A percentile compares a stretch with the other conserved stretches of the same genome.
These are phyloP conservation scores for Rhazya stricta DNA, from an alignment of 257 asterid species.

Conservation along the genomic window DNA sequence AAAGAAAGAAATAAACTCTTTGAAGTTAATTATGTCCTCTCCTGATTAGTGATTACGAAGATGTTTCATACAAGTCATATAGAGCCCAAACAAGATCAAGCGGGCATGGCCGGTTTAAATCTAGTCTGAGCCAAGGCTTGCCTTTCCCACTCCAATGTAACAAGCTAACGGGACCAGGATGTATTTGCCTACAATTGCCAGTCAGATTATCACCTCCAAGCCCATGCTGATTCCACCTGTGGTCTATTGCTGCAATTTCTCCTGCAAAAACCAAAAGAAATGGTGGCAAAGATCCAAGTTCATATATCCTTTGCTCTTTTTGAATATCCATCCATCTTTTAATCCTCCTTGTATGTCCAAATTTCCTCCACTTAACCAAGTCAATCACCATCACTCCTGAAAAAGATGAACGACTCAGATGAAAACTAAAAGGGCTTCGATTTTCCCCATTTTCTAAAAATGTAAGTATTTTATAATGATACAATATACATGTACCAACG, in stretches of 20 bases:
- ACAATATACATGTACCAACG: too few relatives aligned
- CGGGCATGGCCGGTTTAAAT: conserved; percentile 47
- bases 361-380: conserved; percentile 48
- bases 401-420: not conserved
- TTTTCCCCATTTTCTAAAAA: not conserved
- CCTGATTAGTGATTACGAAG: not conserved
- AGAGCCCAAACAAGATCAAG: conserved; percentile 54
- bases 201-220: conserved; percentile 59
- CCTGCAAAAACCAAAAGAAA: conserved; percentile 57
- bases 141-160: conserved; percentile 76
- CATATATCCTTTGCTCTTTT: conserved; percentile 47
- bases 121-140: conserved; percentile 65
- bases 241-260: conserved; percentile 47
- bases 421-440: not conserved
- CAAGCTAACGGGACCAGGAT: conserved; percentile 56
- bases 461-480: too few relatives aligned
- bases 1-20: not conserved
- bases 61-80: conserved; percentile 39
- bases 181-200: conserved; percentile 55
- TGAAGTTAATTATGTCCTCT: not conserved
- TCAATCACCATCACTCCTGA: conserved; percentile 65
- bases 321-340: conserved; percentile 69
- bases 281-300: conserved; percentile 70
- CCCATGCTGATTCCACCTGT: conserved; percentile 65
- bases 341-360: conserved; percentile 46